phyloP scores from a whole-genome alignment of 208 protist species.

The Blechomonas ayalai region DNA sequence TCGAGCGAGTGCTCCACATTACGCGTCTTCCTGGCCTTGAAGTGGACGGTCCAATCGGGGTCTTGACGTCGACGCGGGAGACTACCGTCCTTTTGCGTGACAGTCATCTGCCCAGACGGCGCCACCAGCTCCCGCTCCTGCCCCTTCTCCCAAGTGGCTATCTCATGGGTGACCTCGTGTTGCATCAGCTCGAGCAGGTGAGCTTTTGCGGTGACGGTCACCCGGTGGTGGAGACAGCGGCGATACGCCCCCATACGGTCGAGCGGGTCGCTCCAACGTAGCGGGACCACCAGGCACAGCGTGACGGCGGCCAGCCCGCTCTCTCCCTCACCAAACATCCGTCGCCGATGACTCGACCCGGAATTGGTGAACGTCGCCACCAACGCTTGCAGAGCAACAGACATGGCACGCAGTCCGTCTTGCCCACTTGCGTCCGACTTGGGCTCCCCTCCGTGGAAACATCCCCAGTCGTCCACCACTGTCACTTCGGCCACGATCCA shows the following conservation, averaged over 20 bases:
- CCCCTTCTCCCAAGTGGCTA: background rate
- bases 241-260: too few species aligned
- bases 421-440: slow-evolving; percentile 5
- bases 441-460: background rate
- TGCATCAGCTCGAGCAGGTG: slow-evolving; percentile 16
- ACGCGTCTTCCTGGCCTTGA: background rate
- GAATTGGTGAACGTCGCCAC: background rate
- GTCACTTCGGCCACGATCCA: slow-evolving; percentile 10
- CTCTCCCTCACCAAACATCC: slow-evolving; percentile 2
- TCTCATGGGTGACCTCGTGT: background rate
- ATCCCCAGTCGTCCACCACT: background rate
- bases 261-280: too few species aligned
- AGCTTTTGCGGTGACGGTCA: slow-evolving; percentile 10
- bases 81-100: background rate
- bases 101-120: slow-evolving; percentile 2
- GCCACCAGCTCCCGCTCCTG: background rate
- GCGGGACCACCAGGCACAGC: slow-evolving; percentile 7
- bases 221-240: too few species aligned
- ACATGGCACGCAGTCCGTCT: slow-evolving; percentile 7
- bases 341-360: slow-evolving; percentile 16
- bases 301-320: background rate
- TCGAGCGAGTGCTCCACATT: slow-evolving; percentile 5
- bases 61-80: background rate
- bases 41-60: slow-evolving; percentile 1
- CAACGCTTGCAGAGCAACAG: background rate